phyloP scores from a whole-genome alignment of 1,284 basidiomycete genomes.

The Neolentinus lepideus region DNA sequence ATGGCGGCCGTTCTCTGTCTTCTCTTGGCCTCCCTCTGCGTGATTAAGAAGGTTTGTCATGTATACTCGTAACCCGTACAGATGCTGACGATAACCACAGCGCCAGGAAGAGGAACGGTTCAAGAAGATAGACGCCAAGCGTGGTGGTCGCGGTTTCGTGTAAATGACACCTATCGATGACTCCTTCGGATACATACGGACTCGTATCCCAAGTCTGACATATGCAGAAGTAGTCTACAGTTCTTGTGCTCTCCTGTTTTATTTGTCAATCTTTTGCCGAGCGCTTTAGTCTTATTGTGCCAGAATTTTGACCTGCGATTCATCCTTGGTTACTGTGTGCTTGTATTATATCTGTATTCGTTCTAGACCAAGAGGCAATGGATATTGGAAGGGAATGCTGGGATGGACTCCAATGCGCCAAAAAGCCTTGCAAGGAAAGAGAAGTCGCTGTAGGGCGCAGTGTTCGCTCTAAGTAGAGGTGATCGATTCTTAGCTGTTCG shows the following conservation, averaged over 20 bases:
- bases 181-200: not conserved
- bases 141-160: constrained; percentile 78
- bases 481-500: no score
- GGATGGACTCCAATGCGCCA: not conserved
- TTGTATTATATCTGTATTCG: constrained; percentile 1
- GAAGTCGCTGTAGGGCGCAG: no score
- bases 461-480: no score
- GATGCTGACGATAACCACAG: constrained; percentile 28
- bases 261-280: not conserved
- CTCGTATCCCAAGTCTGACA: no score
- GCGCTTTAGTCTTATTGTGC: not conserved
- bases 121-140: constrained; percentile 80
- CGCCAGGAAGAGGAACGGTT: constrained; percentile 75
- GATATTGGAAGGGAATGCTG: not conserved
- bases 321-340: not conserved
- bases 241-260: not conserved
- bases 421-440: no score
- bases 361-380: not conserved
- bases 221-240: no score
- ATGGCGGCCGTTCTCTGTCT: constrained; percentile 72
- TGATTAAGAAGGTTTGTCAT: constrained; percentile 67
- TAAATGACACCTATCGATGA: constrained; percentile 28
- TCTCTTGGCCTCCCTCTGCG: constrained; percentile 72
- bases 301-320: not conserved
- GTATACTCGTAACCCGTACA: constrained; percentile 1